A percentile compares a stretch with the other conserved stretches of the same genome.
These are phyloP conservation scores for Chaetomiaceae sp. DNA, from an alignment of 2,329 filamentous ascomycete genomes.

Conservation along the genomic window DNA sequence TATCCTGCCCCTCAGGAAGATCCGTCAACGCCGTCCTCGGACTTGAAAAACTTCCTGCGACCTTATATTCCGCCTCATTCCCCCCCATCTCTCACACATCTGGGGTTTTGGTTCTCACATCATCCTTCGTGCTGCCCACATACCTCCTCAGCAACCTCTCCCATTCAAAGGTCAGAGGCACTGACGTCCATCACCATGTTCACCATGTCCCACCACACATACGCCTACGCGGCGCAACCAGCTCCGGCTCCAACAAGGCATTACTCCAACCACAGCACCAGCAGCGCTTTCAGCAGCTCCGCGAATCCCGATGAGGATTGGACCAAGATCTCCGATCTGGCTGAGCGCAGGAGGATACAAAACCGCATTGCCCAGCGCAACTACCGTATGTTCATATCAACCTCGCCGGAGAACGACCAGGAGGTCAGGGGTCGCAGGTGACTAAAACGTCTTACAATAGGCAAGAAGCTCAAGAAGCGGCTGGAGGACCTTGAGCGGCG, in stretches of 20 bases:
- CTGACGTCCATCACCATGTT: conserved; percentile 36
- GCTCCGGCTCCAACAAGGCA: conserved; percentile 52
- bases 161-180: not conserved
- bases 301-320: conserved; percentile 97
- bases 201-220: conserved; percentile 42
- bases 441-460: conserved; percentile 42
- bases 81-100: not conserved
- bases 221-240: conserved; percentile 37
- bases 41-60: not conserved
- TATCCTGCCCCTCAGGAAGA: conserved; percentile 11
- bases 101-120: conserved; percentile 16
- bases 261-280: conserved; percentile 70
- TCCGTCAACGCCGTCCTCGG: conserved; percentile 2
- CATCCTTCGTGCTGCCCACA: conserved; percentile 9
- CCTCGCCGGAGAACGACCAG: not conserved
- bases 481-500: conserved; percentile 80
- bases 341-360: conserved; percentile 89
- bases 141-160: conserved; percentile 1
- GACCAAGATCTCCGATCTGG: conserved; percentile 98
- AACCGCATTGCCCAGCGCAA: conserved; percentile 97
- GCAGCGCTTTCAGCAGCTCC: conserved; percentile 90
- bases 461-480: conserved; percentile 90
- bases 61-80: conserved; percentile 2
- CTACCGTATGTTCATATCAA: conserved; percentile 68
- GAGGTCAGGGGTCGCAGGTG: too few species aligned